Conservation (phyloP, 2,329 filamentous ascomycete species). For the Mycogone perniciosa region DNA sequence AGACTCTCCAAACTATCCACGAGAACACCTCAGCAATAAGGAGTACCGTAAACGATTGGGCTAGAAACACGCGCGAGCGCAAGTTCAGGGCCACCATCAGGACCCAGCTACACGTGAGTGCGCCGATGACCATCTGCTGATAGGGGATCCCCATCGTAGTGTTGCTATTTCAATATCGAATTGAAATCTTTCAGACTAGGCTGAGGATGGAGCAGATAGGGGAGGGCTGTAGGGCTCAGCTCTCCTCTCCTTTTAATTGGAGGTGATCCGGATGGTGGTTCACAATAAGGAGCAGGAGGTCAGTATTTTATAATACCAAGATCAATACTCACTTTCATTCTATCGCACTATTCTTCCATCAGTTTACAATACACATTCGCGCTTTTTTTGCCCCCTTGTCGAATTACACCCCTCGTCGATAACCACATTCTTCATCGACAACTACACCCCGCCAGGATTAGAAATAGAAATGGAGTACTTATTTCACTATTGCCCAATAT, state of each 20-base stretch:
- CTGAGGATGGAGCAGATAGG: background rate
- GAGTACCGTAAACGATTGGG: background rate
- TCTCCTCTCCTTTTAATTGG: background rate
- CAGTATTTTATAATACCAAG: background rate
- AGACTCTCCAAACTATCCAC: background rate
- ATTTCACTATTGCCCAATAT: too few relatives aligned
- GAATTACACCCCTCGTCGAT: too few relatives aligned
- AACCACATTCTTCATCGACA: too few relatives aligned
- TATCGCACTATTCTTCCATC: too few relatives aligned
- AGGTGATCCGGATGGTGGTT: background rate
- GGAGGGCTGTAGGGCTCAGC: background rate
- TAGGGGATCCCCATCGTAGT: background rate
- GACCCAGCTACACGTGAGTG: background rate
- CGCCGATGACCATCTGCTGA: background rate
- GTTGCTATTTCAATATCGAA: background rate
- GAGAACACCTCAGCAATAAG: background rate
- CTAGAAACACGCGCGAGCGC: background rate
- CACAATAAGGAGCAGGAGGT: background rate
- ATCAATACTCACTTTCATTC: too few relatives aligned
- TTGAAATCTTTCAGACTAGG: background rate
- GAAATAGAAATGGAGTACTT: too few relatives aligned
- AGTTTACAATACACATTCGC: too few relatives aligned
- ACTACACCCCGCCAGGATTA: too few relatives aligned
- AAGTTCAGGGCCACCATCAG: background rate
- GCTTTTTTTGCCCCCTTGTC: too few relatives aligned